Base-by-base conservation (phyloP, 495 filamentous ascomycete genomes). In the Aspergillus steynii region DNA sequence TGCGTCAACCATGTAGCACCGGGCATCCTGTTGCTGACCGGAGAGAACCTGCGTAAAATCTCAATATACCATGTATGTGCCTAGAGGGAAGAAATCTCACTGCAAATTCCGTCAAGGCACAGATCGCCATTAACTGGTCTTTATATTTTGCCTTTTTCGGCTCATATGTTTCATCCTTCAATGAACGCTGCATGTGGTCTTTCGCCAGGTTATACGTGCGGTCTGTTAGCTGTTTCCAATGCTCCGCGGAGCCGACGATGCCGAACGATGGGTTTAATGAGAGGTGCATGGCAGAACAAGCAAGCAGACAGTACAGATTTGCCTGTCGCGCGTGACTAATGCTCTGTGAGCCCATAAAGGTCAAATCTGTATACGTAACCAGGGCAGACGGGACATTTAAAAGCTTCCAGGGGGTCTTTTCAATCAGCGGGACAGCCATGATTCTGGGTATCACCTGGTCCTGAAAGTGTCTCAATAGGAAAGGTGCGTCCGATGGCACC, bases 71-170 rank as follows among this genome's bases (percentile, higher is more conserved):
- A n/a, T 48, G 55, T n/a, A 47, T 12, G 45, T 29, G 2, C 3
- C 32, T 32, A 15, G 8, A 2, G 1, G 8, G 50, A 3, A 42
- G 14, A 29, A 27, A 3, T 14, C 67, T 61, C 60, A 77, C 74
- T 2, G 74, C 69, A 58, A 68, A 75, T 45, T 72, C 66, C 6
- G 68, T 71, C 50, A 77, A 52, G 26, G 66, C 70, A 28, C 66
- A 73, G 3, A 69, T 65, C 7, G 74, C 73, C 74, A 77, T 77
- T 31, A 77, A 50, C 46, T 77, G 74, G n/a, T 77, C 74, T 55
- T 77, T 77, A 29, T 75, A 77, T 55, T 77, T 77, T 25, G 72
- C 71, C 48, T 70, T 71, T 46, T 73, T 77, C 9, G 70, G 64
- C 4, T 67, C 65, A 8, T 65, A 54, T 0, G 64, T 71, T 50